Evolutionary conservation across 2,329 filamentous ascomycete species (phyloP).

Genomic region (Exophiala sp.): DNA sequence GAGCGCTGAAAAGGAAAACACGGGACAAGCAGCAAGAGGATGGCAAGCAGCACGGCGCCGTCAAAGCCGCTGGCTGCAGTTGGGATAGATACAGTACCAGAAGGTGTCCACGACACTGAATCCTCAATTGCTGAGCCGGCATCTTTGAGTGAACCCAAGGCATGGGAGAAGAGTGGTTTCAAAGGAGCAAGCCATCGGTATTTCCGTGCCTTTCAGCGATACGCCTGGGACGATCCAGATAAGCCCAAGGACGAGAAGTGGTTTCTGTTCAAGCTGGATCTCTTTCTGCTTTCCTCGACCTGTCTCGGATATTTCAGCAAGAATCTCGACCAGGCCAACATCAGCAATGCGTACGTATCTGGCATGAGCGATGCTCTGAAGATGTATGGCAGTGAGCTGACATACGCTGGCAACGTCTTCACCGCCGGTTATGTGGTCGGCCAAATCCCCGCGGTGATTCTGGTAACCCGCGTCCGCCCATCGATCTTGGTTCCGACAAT

Average conservation of each 20-base stretch:
- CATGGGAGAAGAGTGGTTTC: constrained; percentile 4
- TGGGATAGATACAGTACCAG: neutral
- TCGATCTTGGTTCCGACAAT: constrained; percentile 31
- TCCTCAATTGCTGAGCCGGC: too few relatives aligned
- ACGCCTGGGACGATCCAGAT: constrained; percentile 50
- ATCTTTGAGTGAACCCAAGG: neutral
- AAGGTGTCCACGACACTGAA: neutral
- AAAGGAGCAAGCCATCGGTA: neutral
- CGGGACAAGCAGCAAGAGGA: neutral
- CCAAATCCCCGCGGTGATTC: constrained; percentile 37
- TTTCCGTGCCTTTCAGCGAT: constrained; percentile 25
- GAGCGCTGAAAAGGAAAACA: neutral
- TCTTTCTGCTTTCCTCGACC: constrained; percentile 30
- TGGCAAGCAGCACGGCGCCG: neutral
- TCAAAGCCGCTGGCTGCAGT: constrained; percentile 1
- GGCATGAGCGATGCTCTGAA: constrained; percentile 44
- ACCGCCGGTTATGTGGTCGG: constrained; percentile 54
- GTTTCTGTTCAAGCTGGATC: constrained; percentile 32
- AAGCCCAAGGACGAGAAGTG: constrained; percentile 44
- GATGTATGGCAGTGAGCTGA: constrained; percentile 48
- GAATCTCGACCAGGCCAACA: constrained; percentile 24
- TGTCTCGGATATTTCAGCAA: constrained; percentile 31
- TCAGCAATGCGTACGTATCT: constrained; percentile 29
- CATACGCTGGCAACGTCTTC: constrained; percentile 31
- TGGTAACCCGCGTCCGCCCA: constrained; percentile 31